Evolutionary conservation across 2,329 filamentous ascomycete species (phyloP), one percentile per base, ranked within the genome.

Genomic region (Colletotrichum sp.): DNA sequence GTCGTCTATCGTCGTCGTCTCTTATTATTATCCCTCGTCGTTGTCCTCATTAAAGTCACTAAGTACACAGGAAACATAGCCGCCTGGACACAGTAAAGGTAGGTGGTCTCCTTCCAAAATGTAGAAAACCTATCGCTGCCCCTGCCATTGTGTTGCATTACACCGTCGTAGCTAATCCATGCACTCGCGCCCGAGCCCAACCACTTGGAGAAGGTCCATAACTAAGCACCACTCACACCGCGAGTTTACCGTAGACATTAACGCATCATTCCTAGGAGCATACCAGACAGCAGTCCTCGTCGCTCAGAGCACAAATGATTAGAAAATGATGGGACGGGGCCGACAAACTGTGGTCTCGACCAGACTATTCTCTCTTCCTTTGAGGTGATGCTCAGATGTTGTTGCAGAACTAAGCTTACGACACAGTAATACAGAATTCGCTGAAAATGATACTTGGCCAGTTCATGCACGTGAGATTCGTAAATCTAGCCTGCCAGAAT

Each of bases 401-500:
- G 3, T n/a, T 2, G 18, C 38, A 4, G 0, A 43, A 43, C 5
- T 4, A 6, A 43, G 38, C 38, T 43, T 2, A 3, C 18, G 1
- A 43, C 9, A 9, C 1, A 43, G 0, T 5, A 43, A 12, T 2
- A 43, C 38, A 1, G 5, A 43, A 18, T 43, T 9, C 38, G 18
- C 38, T 21, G 1, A 1, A 47, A 3, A 0, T 4, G 43, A 13
- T 1, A 21, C 8, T 2, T 4, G 43, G 12, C 12, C 43, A 47
- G 43, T 4, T 11, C 21, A 13, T 47, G 11, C 13, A 1, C 3
- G 43, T 47, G 13, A 8, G 1, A 21, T 47, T 47, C 0, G 18
- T 2, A 13, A 7, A 1, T 7, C 0, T 21, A 47, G 11, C 3
- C 43, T 21, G 12, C 3, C 0, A 2, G 5, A 13, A 3, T 6